Conservation (phyloP, 1,284 basidiomycete species). For the Xerocomus cyaneibrunnescens region DNA sequence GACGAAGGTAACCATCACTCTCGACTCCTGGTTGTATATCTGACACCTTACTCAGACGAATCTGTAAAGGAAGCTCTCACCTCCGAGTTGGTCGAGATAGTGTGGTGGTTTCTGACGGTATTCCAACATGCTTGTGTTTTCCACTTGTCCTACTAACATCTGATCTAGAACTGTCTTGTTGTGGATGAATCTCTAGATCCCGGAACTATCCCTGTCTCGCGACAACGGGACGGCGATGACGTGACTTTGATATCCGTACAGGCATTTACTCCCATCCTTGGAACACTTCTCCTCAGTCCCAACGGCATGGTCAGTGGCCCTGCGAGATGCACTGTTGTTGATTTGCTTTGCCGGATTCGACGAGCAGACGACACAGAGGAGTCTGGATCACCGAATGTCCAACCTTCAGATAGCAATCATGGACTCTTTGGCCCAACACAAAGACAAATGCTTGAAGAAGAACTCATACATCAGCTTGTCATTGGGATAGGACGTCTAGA, state of each 20-base stretch:
- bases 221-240: conserved; percentile 26
- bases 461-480: conserved; percentile 81
- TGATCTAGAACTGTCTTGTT: conserved; percentile 54
- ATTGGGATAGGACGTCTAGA: conserved; percentile 86
- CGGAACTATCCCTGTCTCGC: conserved; percentile 11
- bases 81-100: conserved; percentile 75
- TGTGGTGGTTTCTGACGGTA: conserved; percentile 92
- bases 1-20: conserved; percentile 66
- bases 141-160: conserved; percentile 12
- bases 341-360: conserved; percentile 68
- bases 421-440: conserved; percentile 57
- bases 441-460: conserved; percentile 68
- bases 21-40: conserved; percentile 5
- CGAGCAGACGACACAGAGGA: conserved; percentile 45
- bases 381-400: conserved; percentile 26
- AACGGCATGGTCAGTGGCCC: conserved; percentile 74
- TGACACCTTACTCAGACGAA: conserved; percentile 61
- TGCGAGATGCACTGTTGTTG: conserved; percentile 76
- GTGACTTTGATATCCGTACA: conserved; percentile 68
- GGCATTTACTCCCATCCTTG: conserved; percentile 90
- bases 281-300: conserved; percentile 81
- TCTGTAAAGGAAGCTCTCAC: conserved; percentile 90
- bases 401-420: conserved; percentile 25
- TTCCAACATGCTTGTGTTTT: conserved; percentile 25
- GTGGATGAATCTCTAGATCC: conserved; percentile 45